Evolutionary conservation across 2,329 filamentous ascomycete genomes (phyloP).

Genomic region (Cylindrodendrum hubeiense): DNA sequence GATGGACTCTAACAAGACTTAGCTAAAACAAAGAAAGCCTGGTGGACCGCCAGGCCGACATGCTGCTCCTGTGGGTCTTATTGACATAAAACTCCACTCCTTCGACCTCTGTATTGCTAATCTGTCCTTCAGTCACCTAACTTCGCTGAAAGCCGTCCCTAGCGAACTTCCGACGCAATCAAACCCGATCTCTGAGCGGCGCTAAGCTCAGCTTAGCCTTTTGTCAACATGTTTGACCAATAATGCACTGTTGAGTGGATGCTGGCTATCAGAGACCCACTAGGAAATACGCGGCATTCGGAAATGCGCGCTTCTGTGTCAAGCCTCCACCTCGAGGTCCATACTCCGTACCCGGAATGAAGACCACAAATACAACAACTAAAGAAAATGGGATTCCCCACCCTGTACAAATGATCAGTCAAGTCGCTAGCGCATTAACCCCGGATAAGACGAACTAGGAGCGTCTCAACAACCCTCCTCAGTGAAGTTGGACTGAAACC

Average conservation of each 20-base stretch:
- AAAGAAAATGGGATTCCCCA: too few relatives aligned
- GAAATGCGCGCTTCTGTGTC: background rate
- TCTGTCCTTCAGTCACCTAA: background rate
- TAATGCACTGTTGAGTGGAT: background rate
- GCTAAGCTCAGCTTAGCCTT: background rate
- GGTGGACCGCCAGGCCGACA: background rate
- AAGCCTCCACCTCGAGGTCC: too few relatives aligned
- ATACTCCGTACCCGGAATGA: too few relatives aligned
- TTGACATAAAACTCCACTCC: too few relatives aligned
- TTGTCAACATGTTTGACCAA: too few relatives aligned
- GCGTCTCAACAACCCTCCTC: too few relatives aligned
- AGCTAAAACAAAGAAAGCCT: background rate
- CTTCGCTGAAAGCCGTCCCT: background rate
- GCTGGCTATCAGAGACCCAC: background rate
- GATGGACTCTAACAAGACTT: background rate
- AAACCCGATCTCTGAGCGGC: background rate
- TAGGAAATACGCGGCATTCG: background rate
- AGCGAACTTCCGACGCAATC: background rate
- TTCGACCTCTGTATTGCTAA: too few relatives aligned
- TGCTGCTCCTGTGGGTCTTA: too few relatives aligned
- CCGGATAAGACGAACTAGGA: too few relatives aligned
- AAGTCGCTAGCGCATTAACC: too few relatives aligned
- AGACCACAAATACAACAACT: background rate
- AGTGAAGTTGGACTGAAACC: too few relatives aligned
- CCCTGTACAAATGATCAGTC: too few relatives aligned